Evolutionary conservation across 164 flowering plant species (phyloP).

Genomic region (Kingdonia uniflora): DNA sequence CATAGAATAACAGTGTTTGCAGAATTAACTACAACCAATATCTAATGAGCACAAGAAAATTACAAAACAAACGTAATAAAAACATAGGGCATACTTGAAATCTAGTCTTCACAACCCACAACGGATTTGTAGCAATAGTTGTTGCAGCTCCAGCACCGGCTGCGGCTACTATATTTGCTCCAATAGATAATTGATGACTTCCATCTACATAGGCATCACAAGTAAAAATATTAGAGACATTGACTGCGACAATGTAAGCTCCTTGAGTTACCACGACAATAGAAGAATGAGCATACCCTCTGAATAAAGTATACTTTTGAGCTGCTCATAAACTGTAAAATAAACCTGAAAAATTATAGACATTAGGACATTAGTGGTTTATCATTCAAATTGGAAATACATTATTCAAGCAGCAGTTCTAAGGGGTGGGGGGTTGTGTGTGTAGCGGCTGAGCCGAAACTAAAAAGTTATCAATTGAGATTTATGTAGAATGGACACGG

Average conservation of each 20-base stretch:
- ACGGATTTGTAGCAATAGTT: constrained; percentile 80
- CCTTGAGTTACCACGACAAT: background rate
- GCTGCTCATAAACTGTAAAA: constrained; percentile 82
- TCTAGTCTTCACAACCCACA: constrained; percentile 99
- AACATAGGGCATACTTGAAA: constrained; percentile 49
- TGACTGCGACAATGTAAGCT: background rate
- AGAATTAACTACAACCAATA: too few species aligned
- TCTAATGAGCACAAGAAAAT: too few species aligned
- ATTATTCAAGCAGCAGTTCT: too few species aligned
- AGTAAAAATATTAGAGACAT: background rate
- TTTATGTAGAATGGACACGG: too few species aligned
- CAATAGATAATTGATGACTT: constrained; percentile 61
- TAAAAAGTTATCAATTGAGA: too few species aligned
- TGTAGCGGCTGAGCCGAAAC: too few species aligned
- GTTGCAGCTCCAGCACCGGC: constrained; percentile 96
- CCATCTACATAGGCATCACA: constrained; percentile 33
- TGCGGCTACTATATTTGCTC: constrained; percentile 92
- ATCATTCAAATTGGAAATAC: too few species aligned
- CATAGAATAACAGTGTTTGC: too few species aligned
- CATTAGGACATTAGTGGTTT: too few species aligned
- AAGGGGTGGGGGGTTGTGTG: too few species aligned
- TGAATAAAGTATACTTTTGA: constrained; percentile 55
- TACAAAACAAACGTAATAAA: background rate
- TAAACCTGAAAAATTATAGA: constrained; percentile 65
- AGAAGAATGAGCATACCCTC: constrained; percentile 47